Conservation (phyloP, 306 rosid species). For the Cyclanthera cordifolia region DNA sequence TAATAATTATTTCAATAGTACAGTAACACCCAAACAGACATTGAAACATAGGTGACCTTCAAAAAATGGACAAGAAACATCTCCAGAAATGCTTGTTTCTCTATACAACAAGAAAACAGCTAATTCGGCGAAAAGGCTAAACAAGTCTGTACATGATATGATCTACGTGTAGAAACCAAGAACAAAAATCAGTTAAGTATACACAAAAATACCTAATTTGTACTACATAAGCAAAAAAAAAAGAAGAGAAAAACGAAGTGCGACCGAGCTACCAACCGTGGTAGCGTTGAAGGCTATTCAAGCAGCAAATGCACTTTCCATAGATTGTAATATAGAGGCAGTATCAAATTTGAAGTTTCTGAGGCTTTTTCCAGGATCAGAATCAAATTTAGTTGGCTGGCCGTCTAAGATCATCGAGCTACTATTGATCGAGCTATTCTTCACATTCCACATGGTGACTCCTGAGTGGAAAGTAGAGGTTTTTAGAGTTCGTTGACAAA, state of each 20-base stretch:
- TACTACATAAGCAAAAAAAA: neutral
- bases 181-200: conserved; percentile 7
- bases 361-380: conserved; percentile 63
- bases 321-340: conserved; percentile 49
- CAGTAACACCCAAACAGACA: neutral
- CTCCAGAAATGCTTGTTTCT: neutral
- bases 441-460: conserved; percentile 69
- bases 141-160: conserved; percentile 12
- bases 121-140: neutral
- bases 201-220: neutral
- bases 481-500: conserved; percentile 19
- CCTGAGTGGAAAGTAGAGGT: conserved; percentile 24
- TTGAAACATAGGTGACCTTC: neutral
- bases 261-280: conserved; percentile 18
- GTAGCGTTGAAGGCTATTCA: conserved; percentile 29
- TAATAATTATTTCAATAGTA: neutral
- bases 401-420: conserved; percentile 34
- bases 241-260: neutral
- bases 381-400: conserved; percentile 47
- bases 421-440: conserved; percentile 45
- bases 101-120: neutral
- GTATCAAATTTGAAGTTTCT: conserved; percentile 64
- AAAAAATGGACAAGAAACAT: neutral
- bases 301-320: conserved; percentile 55
- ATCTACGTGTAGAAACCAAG: neutral